Conservation (phyloP, 441 rosid species). For the Francoa sonchifolia region DNA sequence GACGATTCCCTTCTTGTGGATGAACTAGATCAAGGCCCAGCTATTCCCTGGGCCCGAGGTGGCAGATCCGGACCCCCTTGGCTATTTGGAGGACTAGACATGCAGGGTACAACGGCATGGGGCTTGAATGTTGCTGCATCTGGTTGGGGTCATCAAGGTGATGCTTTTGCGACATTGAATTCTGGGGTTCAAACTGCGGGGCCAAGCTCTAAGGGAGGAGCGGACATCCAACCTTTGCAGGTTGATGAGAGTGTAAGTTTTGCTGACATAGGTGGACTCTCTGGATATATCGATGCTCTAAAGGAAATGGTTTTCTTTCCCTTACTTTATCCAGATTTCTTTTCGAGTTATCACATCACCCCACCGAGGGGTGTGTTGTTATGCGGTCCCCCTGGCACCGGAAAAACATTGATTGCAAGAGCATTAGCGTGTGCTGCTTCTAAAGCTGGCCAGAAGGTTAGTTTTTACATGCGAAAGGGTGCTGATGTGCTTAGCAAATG, state of each 20-base stretch:
- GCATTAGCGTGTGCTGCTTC: slow-evolving; percentile 99
- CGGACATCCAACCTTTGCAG: slow-evolving; percentile 98
- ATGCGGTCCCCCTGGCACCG: slow-evolving; percentile 99
- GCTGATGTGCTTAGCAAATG: slow-evolving; percentile 99
- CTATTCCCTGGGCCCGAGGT: slow-evolving; percentile 89
- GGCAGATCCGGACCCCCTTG: slow-evolving; percentile 94
- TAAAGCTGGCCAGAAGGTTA: slow-evolving; percentile 98
- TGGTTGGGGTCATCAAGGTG: slow-evolving; percentile 99
- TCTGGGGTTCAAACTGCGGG: slow-evolving; percentile 98
- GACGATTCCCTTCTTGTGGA: slow-evolving; percentile 99
- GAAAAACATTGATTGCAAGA: slow-evolving; percentile 96
- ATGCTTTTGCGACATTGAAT: slow-evolving; percentile 54
- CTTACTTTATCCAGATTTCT: slow-evolving; percentile 89
- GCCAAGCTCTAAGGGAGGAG: slow-evolving; percentile 99
- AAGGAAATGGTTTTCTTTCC: slow-evolving; percentile 99
- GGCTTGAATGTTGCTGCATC: slow-evolving; percentile 94
- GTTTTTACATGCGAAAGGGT: slow-evolving; percentile 99
- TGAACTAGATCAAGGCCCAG: slow-evolving; percentile 97
- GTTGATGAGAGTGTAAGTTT: slow-evolving; percentile 88
- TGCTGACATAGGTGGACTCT: slow-evolving; percentile 95
- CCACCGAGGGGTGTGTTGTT: slow-evolving; percentile 99
- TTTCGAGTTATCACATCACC: slow-evolving; percentile 86
- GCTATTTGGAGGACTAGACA: slow-evolving; percentile 94
- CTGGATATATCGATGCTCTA: slow-evolving; percentile 81
- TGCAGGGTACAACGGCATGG: slow-evolving; percentile 67